A percentile compares a stretch with the other conserved stretches of the same genome.
These are phyloP conservation scores for Linum usitatissimum DNA, from an alignment of 345 rosid species.

Conservation along the genomic window DNA sequence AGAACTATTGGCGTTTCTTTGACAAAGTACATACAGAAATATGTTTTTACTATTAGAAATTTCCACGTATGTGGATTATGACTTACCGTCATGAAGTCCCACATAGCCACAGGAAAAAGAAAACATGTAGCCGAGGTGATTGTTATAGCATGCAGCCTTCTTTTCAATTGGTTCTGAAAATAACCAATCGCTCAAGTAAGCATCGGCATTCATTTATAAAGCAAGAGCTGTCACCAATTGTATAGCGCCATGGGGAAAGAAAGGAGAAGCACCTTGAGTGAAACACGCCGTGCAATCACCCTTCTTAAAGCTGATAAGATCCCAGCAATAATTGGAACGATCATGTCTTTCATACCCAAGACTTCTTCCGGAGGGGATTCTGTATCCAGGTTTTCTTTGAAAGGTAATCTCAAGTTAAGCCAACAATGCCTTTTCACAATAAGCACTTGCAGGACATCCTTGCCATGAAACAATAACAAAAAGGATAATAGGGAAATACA, in stretches of 20 bases:
- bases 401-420: conserved; percentile 59
- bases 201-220: neutral
- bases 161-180: conserved; percentile 72
- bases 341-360: conserved; percentile 68
- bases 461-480: neutral
- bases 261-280: conserved; percentile 58
- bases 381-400: conserved; percentile 36
- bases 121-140: conserved; percentile 83
- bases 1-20: neutral
- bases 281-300: conserved; percentile 88
- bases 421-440: conserved; percentile 17
- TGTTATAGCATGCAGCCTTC: conserved; percentile 82
- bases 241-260: neutral
- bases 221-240: neutral
- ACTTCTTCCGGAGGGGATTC: conserved; percentile 40
- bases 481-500: neutral
- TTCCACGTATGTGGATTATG: neutral
- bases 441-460: conserved; percentile 3
- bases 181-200: conserved; percentile 3
- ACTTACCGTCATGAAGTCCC: conserved; percentile 90
- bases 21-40: neutral
- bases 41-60: conserved; percentile 5
- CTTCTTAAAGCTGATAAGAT: conserved; percentile 88
- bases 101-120: conserved; percentile 94
- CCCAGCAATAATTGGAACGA: conserved; percentile 78